Base-by-base conservation (phyloP, 345 rosid genomes). In the Balakata baccata region DNA sequence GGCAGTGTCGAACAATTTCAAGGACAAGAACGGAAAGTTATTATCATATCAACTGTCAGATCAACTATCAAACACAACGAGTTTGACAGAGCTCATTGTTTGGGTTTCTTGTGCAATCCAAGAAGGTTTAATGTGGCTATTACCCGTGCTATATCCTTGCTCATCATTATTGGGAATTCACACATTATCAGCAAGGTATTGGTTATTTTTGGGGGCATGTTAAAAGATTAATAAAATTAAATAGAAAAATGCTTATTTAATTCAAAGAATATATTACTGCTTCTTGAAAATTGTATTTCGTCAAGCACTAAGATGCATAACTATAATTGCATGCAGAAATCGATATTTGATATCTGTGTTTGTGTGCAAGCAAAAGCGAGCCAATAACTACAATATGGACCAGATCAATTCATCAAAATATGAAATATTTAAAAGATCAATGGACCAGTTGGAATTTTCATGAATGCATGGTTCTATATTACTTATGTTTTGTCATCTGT, bases 1-100 rank as follows among this genome's bases (percentile, higher is more conserved):
- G 98, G 99, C 64, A 95, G 94, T 64, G 98, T 95, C 10, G 99
- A 92, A 79, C 99, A 95, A 68, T 95, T 92, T 71, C 99, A 95
- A 84, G 99, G 99, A 38, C 99, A 95, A 77, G 98, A 92, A 78
- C 88, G 86, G 67, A 76, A 87, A 58, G 97, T 92, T 11, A 89
- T 92, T 52, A 85, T 95, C 53, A 79, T 95, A 58, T 92, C 98
- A 23, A 95, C 97, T 0, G 99, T 92, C 41, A 86, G 99, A 63
- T 95, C 97, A 39, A 95, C 98, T 39, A 53, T 79, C 56, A 74
- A 60, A 66, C 78, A 79, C 73, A 75, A 74, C 49, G 82, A 79
- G 5, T 63, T 75, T 59, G 82, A 75, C 68, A 70, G 64, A 41
- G 51, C 18, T 7, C 63, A 79, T 66, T 75, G 72, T 23, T 59